Base-by-base conservation (phyloP, 495 filamentous ascomycete genomes). In the Aspergillus indologenus region DNA sequence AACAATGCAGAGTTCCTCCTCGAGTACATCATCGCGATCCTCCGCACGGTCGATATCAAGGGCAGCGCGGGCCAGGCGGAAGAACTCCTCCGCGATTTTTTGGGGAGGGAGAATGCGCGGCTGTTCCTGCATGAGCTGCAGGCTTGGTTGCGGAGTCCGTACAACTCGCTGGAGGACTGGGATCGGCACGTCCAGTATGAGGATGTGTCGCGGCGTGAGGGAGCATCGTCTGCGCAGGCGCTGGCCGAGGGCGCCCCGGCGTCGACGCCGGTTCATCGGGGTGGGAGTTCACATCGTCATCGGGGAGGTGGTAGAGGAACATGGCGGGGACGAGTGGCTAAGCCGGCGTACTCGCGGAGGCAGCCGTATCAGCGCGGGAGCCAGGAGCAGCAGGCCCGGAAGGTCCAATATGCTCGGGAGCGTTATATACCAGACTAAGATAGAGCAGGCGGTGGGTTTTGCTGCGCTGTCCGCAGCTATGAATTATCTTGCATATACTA, bases 1-100 rank as follows among this genome's bases (percentile, higher is more conserved):
- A 89, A 87, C 62, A 95, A 93, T 69, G 86, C 89, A 14, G 93
- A 96, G 65, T 98, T 96, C 58, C 68, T 98, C 22, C 84, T 96
- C 20, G 91, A 94, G 62, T 96, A 96, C 65, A 83, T 95, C 56
- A 73, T 97, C 48, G 89, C 89, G 31, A 92, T 98, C 47, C 75
- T 98, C 43, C 95, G 91, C 64, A 91, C 89, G 0, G 86, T 96
- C 19, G 93, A 98, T 68, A 81, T 94, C n/a, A 92, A 92, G 66
- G 89, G 86, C 9, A 89, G 88, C 65, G 82, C 82, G 14, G 91
- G 92, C 5, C 88, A 93, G 59, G 91, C 94, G 0, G 91, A 96
- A 68, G 88, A 91, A 34, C 85, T 97, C 76, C 70, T 97, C n/a
- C 74, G 85, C 17, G 93, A 96, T 42, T 96, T 92, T 61, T 67